phyloP scores from a whole-genome alignment of 2,329 filamentous ascomycete species.

The Paraconiothyrium sp. region DNA sequence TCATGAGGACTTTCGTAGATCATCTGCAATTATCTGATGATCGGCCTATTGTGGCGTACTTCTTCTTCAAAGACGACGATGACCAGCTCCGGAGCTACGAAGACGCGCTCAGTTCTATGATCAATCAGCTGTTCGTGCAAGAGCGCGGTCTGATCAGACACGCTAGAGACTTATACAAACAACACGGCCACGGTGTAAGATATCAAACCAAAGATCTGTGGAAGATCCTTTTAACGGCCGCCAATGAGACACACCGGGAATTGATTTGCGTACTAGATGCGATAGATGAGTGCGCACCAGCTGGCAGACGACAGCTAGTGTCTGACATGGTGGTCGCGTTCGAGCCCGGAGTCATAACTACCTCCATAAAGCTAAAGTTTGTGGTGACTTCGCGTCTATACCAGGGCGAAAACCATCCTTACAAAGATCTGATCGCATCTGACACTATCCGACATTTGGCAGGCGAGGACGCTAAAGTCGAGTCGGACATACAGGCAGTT shows the following conservation, averaged over 20 bases:
- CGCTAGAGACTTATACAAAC: conserved; percentile 1
- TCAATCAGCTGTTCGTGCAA: conserved; percentile 6
- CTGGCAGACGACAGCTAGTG: conserved; percentile 8
- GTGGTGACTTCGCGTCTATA: conserved; percentile 11
- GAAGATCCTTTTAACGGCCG: not conserved
- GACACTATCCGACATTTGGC: conserved; percentile 9
- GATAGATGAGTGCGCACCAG: conserved; percentile 12
- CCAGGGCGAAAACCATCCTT: conserved; percentile 12
- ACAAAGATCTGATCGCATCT: not conserved
- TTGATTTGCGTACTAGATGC: conserved; percentile 9
- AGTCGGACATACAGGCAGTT: conserved; percentile 8
- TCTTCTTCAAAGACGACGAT: conserved; percentile 16
- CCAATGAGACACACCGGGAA: conserved; percentile 3
- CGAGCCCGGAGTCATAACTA: not conserved
- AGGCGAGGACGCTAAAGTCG: conserved; percentile 9
- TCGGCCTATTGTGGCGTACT: conserved; percentile 5
- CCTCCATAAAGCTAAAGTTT: conserved; percentile 2
- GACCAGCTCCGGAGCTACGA: conserved; percentile 14
- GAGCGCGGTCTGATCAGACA: conserved; percentile 8
- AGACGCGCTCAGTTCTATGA: conserved; percentile 8
- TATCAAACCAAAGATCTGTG: conserved; percentile 13
- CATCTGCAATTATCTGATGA: not conserved
- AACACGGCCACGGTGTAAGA: conserved; percentile 6
- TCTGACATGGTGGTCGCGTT: conserved; percentile 4
- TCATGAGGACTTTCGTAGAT: conserved; percentile 13